These are phyloP conservation scores for Cytospora piceicola DNA, from an alignment of 2,329 filamentous ascomycete genomes.

Conservation along the genomic window DNA sequence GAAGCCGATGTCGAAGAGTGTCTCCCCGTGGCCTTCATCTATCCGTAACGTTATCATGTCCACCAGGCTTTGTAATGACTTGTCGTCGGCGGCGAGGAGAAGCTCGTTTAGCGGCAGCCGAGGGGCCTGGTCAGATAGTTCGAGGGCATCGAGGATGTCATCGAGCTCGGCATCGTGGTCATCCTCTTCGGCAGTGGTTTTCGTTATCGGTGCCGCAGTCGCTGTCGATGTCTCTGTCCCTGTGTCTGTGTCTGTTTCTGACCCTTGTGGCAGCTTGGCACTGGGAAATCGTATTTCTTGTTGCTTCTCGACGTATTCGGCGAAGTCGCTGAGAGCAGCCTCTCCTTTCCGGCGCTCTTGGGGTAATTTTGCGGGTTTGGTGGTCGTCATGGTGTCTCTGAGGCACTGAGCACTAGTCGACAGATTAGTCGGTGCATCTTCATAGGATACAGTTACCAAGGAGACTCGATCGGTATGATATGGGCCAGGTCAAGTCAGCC, in stretches of 20 bases:
- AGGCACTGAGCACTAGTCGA: conserved; percentile 19
- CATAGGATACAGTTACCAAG: neutral
- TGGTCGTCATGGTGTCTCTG: conserved; percentile 52
- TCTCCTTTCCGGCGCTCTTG: conserved; percentile 88
- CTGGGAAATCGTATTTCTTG: conserved; percentile 71
- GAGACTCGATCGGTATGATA: neutral
- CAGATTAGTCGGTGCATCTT: conserved; percentile 7
- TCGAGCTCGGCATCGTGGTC: conserved; percentile 82
- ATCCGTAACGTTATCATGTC: conserved; percentile 70
- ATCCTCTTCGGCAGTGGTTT: conserved; percentile 37
- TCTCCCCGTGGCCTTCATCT: conserved; percentile 84
- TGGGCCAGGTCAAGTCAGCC: neutral
- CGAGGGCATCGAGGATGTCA: conserved; percentile 87
- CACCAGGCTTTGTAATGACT: conserved; percentile 64
- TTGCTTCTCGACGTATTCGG: conserved; percentile 95
- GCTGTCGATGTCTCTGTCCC: conserved; percentile 37
- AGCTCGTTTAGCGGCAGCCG: conserved; percentile 75
- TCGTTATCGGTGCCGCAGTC: conserved; percentile 36
- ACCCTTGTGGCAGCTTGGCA: conserved; percentile 34
- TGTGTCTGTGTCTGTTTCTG: conserved; percentile 37
- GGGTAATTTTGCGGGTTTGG: conserved; percentile 61
- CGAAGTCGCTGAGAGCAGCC: conserved; percentile 90
- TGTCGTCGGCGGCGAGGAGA: conserved; percentile 66
- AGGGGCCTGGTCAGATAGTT: conserved; percentile 72
- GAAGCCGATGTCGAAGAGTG: conserved; percentile 87